Base-by-base conservation (phyloP, 495 filamentous ascomycete species). In the Hyphodiscus hymeniophilus region DNA sequence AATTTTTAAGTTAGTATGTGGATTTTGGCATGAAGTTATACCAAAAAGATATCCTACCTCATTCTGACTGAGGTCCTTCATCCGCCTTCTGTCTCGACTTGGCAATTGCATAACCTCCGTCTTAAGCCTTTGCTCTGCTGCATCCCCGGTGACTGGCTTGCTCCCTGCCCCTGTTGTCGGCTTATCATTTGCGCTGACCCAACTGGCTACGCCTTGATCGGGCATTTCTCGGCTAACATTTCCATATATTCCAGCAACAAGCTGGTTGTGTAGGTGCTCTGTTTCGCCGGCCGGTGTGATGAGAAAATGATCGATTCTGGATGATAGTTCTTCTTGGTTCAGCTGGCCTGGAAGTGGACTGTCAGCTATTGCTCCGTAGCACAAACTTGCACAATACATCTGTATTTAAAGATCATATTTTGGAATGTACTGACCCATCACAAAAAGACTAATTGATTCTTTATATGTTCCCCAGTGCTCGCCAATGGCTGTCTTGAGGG, bases 141-240 rank as follows among this genome's bases (percentile, higher is more conserved):
- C 81, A 75, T 97, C 92, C 34, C 87, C 87, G 7, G 81, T 81
- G 28, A 85, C 79, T 22, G 85, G 86, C 64, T 92, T 91, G 42
- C 78, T 80, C 38, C 82, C 78, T 47, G 80, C 68, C 20, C 78
- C 79, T n/a, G 75, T 63, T 12, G 75, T 70, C n/a, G 89, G 89
- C 68, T 96, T 96, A 68, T 97, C 91, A 59, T 92, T 95, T 18
- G 87, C 87, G 55, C 85, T 89, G 45, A 98, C 92, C 90, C 90
- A 98, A 56, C 78, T 85, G 50, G 92, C 94, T 56, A 94, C 85
- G 54, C 89, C 89, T 65, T 84, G 81, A 60, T 95, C 89, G 5
- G 92, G 92, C 60, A 86, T 79, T 63, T 98, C 92, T 48, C 92
- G 77, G 20, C 79, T 84, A 39, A 86, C 74, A 68, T 98, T 98